Base-by-base conservation (phyloP, 148 eudicot species). In the Heliamphora exappendiculata region DNA sequence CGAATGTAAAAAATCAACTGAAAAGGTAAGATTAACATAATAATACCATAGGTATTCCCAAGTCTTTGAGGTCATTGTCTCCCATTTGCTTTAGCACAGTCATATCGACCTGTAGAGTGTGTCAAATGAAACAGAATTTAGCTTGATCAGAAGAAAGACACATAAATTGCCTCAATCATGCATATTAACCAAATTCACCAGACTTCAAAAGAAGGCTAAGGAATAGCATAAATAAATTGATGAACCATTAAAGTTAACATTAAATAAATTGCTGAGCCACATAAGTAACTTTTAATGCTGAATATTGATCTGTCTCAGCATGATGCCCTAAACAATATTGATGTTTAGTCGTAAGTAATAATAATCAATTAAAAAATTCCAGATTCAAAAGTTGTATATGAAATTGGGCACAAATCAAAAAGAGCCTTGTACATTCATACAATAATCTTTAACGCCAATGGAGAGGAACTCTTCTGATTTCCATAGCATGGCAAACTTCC, bases 21-120 rank as follows among this genome's bases (percentile, higher is more conserved):
- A 14, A 31, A 39, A 54, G 29, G 20, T 0, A 72, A 34, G 59
- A 76, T 34, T 19, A 36, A 70, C 8, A 26, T 33, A 76, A 42
- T 54, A 47, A 73, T 82, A 86, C 98, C 96, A 91, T 92, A 11
- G 99, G 99, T 79, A 95, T 82, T 76, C 97, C 94, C 91, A 95
- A 77, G 78, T 89, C 91, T 87, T 86, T 93, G 78, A 95, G 86
- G 78, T 95, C 99, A 78, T 44, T 73, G 68, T 95, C 99, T 78
- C 91, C 84, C 97, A 95, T 86, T 79, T 90, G 94, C 85, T 78
- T 89, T 85, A 95, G 75, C 24, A 91, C 82, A 78, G 85, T 79
- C 91, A 91, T 85, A 81, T 95, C 99, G 66, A 95, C 87, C 99
- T 95, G 89, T 67, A 83, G 66, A 79, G 67, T 60, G 28, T n/a